Base-by-base conservation (phyloP, 257 asterid species). In the Eustoma russellianum region DNA sequence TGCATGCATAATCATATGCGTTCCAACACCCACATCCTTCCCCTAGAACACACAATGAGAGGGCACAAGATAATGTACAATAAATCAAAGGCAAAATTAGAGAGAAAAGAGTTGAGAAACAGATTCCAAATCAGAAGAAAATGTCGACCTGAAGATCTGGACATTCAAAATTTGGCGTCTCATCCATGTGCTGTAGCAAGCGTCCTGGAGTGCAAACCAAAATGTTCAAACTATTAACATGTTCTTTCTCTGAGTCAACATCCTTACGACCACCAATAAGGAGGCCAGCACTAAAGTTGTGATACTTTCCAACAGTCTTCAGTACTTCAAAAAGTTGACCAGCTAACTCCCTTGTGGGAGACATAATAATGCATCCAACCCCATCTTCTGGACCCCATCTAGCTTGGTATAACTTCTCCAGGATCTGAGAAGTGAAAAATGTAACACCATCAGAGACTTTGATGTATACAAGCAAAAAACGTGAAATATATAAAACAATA, bases 111-210 rank as follows among this genome's bases (percentile, higher is more conserved):
- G 30, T 24, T 24, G 3, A 24, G 5, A 38, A 7, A 38, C 9
- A 48, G 47, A 48, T 17, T 60, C 17, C 16, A 57, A 48, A 44
- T 46, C 48, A 50, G 59, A 73, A 48, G 33, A 55, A 65, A 45
- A 43, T 17, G 46, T 61, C 45, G 76, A 92, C 99, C 99, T 92
- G 94, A 66, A 92, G 95, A 58, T 86, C 83, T 46, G 97, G 74
- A 56, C 99, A 92, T 33, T 88, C 94, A 55, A 92, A 92, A 79
- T 92, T 79, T 46, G 88, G 94, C 41, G 99, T 92, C 67, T 88
- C 97, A 10, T 92, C 94, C 99, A 92, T 92, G 91, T 92, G 99
- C 74, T 92, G 99, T 57, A 92, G 95, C 66, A 92, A 94, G 56
- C 97, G 82, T 10, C 99, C 97, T 3, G 97, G 97, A 52, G 99